These are phyloP conservation scores for Aspergillus novofumigatus DNA, from an alignment of 2,329 filamentous ascomycete species.

Conservation along the genomic window DNA sequence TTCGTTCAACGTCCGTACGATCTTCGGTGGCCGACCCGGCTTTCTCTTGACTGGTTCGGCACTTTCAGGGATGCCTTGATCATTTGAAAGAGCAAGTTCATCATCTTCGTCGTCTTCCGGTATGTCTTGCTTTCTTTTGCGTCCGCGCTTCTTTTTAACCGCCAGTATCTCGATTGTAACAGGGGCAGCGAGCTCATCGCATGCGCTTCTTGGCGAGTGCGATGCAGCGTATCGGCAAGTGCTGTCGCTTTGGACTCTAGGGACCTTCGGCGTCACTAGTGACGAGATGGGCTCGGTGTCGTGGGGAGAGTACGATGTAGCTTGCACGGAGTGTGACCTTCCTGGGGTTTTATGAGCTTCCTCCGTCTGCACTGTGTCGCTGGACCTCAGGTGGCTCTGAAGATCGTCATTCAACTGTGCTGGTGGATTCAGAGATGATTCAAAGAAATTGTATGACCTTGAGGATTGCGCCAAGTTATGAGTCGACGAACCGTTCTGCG, in stretches of 20 bases:
- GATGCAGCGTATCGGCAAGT: constrained; percentile 8
- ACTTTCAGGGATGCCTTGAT: neutral
- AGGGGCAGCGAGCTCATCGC: constrained; percentile 28
- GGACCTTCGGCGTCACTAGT: constrained; percentile 21
- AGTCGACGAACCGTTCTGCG: neutral
- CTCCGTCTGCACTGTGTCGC: constrained; percentile 4
- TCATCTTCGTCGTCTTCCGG: constrained; percentile 26
- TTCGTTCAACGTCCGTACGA: neutral
- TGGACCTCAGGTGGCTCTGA: neutral
- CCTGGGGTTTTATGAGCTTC: constrained; percentile 11
- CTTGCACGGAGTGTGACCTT: constrained; percentile 25
- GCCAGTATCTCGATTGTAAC: constrained; percentile 18
- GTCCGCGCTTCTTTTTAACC: constrained; percentile 25
- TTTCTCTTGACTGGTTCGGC: constrained; percentile 17
- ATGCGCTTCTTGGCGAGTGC: constrained; percentile 18
- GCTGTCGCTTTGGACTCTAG: constrained; percentile 22
- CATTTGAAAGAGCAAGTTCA: constrained; percentile 19
- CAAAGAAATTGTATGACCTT: constrained; percentile 21
- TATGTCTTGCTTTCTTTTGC: constrained; percentile 27
- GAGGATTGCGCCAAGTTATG: constrained; percentile 8
- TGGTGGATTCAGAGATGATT: constrained; percentile 13
- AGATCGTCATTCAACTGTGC: neutral
- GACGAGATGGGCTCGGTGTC: constrained; percentile 41
- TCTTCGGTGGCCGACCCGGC: constrained; percentile 18
- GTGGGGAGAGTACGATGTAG: constrained; percentile 30